Base-by-base conservation (phyloP, 1,284 basidiomycete species). In the Xerocomus cyaneibrunnescens region DNA sequence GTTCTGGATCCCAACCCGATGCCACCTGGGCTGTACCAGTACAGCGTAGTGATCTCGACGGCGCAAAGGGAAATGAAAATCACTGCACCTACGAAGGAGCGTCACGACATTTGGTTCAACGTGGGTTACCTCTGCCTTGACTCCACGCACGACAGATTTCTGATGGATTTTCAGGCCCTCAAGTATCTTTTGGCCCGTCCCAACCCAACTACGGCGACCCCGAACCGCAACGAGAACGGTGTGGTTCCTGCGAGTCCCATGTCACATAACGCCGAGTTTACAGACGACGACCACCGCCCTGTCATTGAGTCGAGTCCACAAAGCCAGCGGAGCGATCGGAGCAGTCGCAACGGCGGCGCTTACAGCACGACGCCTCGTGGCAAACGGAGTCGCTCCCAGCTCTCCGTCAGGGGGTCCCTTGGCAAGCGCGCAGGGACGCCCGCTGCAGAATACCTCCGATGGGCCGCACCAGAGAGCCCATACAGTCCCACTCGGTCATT, bases 21-120 rank as follows among this genome's bases (percentile, higher is more conserved):
- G 77, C 95, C 96, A 7, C 91, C 95, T 40, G 96, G 95, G 37
- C 74, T 99, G 59, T 87, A 92, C 72, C 88, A 90, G 65, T 92
- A 97, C 71, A 96, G 92, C 60, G 89, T 99, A 41, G 78, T 99
- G 31, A 87, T 99, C 53, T 87, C 91, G 22, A 98, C 95, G 0
- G 89, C 92, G 5, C 88, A 94, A 56, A 81, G 96, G 52, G 97
- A 99, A 72, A 95, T 99, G 83, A 97, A 98, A 76, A 87, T 99
- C 66, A 99, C 95, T 14, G 94, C 95, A 4, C 88, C 90, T 1
- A 94, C 87, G 17, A 90, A 91, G 69, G 96, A 98, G 62, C 80
- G 94, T 45, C 97, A 99, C 69, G 94, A 98, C 58, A 90, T 98
- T 50, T 99, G 97, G 97, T 77, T 94, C 50, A 90, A 87, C 67